A percentile compares a stretch with the other conserved stretches of the same genome.
phyloP scores from a whole-genome alignment of 129 eudicot species.

The Cynara cardunculus region DNA sequence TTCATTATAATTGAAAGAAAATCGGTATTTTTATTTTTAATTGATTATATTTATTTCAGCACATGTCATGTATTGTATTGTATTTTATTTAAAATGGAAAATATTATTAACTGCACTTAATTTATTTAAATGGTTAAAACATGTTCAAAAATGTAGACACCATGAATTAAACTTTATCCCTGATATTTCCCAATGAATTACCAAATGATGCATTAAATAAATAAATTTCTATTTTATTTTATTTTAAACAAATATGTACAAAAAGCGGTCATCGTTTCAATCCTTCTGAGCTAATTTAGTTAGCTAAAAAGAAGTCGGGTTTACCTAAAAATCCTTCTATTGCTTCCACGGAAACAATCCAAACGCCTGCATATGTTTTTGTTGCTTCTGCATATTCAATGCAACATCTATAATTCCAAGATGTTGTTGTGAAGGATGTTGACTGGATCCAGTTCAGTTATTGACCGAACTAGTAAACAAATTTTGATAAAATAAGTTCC shows the following conservation, averaged over 20 bases:
- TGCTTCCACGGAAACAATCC: neutral
- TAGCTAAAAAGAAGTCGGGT: neutral
- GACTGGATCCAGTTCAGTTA: neutral
- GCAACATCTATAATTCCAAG: neutral
- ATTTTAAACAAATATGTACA: too few species aligned
- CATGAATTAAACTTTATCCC: neutral
- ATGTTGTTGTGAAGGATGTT: neutral
- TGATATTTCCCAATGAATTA: neutral
- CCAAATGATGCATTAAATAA: too few species aligned
- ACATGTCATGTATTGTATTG: neutral
- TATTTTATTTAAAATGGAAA: too few species aligned
- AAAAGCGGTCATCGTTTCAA: too few species aligned
- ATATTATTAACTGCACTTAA: neutral
- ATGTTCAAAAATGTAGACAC: neutral
- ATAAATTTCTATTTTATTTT: too few species aligned
- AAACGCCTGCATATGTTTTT: neutral
- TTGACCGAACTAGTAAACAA: neutral
- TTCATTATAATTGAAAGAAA: too few species aligned
- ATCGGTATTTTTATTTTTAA: too few species aligned
- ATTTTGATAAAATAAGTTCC: too few species aligned
- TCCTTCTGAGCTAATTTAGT: neutral
- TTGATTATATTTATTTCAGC: neutral
- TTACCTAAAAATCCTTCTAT: neutral
- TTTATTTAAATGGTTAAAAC: neutral
- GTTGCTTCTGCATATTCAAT: neutral